Base-by-base conservation (phyloP, 1,284 basidiomycete species). In the Termitomyces sp. region DNA sequence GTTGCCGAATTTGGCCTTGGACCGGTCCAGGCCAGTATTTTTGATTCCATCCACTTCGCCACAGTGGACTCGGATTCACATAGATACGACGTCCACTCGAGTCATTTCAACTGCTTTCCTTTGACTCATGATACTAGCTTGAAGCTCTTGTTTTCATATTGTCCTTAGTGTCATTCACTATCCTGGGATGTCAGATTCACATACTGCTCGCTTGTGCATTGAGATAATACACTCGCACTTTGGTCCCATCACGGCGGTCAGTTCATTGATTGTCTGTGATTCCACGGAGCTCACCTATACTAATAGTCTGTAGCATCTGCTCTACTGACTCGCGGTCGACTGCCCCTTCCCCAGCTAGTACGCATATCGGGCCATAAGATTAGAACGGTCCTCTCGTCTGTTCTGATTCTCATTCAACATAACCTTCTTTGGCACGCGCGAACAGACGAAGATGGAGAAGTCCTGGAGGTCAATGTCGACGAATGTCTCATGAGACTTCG, bases 351-450 rank as follows among this genome's bases (percentile, higher is more conserved):
- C 3, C 82, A 88, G 57, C 72, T 96, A 34, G 75, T 89, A 42
- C 84, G 84, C 44, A 83, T 81, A 66, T 79, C 88, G 38, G 66
- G 69, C n/a, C 66, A 90, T 37, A 84, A 83, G 62, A 77, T 84
- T 7, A 79, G 85, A 14, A 82, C 80, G 1, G 78, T 88, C 26
- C 83, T 89, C 49, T 86, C 87, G 18, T 78, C 86, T 26, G 75
- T 97, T 45, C 72, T 98, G 52, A 81, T 89, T 46, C 81, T 99
- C 49, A 80, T 95, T 21, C 95, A 98, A 69, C 95, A 99, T 68
- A 93, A 95, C 67, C 72, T 97, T 49, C 78, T 95, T 37, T 92
- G 91, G 81, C 87, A 93, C 64, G 84, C 89, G 2, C 79, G 80
- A 43, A 80, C 79, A 4, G 81, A 84, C 33, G 83, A 84, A n/a